Conservation (phyloP, 345 rosid genomes). For the Populus nigra region DNA sequence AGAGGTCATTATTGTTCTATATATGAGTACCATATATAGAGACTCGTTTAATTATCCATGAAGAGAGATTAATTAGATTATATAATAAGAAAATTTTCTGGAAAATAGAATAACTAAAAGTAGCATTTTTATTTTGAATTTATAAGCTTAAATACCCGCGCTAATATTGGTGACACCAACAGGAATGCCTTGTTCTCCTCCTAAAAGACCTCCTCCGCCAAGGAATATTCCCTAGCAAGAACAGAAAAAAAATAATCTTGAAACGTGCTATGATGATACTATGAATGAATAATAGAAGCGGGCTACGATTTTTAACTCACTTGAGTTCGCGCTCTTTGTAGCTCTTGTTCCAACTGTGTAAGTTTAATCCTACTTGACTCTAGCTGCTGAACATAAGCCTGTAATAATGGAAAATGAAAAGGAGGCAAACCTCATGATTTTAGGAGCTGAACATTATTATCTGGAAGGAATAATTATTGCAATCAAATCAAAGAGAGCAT, state of each 20-base stretch:
- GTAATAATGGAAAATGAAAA: slow-evolving; percentile 15
- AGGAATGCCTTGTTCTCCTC: slow-evolving; percentile 72
- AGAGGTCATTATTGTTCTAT: background rate
- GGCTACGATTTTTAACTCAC: slow-evolving; percentile 32
- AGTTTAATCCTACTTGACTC: slow-evolving; percentile 94
- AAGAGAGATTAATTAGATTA: background rate
- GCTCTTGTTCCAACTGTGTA: slow-evolving; percentile 88
- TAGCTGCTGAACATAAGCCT: slow-evolving; percentile 97
- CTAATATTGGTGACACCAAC: slow-evolving; percentile 52
- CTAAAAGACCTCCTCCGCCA: slow-evolving; percentile 53
- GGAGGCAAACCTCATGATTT: background rate
- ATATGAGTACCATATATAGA: background rate
- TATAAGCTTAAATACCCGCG: slow-evolving; percentile 44
- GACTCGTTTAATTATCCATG: no score
- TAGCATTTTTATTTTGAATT: background rate
- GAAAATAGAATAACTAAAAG: background rate
- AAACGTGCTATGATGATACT: background rate
- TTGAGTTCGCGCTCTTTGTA: slow-evolving; percentile 84
- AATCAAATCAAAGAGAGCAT: background rate
- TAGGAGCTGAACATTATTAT: slow-evolving; percentile 5
- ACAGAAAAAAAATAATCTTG: background rate
- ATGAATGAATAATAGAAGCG: background rate
- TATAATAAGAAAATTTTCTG: background rate
- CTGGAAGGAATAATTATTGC: background rate
- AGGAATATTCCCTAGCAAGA: slow-evolving; percentile 65